Evolutionary conservation across 2,329 filamentous ascomycete genomes (phyloP).

Genomic region (Penicillium frequentans): DNA sequence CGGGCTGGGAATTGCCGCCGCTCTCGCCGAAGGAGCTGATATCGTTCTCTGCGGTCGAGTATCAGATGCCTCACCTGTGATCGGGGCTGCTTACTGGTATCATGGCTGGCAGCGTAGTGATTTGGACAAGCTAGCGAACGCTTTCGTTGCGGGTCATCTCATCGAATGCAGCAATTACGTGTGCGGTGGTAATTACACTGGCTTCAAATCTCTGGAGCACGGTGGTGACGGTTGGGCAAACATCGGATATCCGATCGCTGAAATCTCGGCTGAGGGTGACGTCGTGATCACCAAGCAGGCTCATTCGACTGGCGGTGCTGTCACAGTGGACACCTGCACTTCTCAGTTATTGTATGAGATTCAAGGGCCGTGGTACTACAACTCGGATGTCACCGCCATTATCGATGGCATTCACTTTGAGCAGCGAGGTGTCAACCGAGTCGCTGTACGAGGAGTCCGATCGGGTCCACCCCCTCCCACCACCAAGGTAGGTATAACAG

Average conservation of each 20-base stretch:
- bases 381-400: slow-evolving; percentile 57
- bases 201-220: slow-evolving; percentile 39
- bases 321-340: slow-evolving; percentile 52
- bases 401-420: slow-evolving; percentile 54
- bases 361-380: slow-evolving; percentile 58
- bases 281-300: slow-evolving; percentile 48
- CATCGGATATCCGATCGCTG: slow-evolving; percentile 49
- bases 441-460: slow-evolving; percentile 50
- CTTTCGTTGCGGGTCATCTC: slow-evolving; percentile 40
- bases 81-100: slow-evolving; percentile 46
- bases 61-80: slow-evolving; percentile 45
- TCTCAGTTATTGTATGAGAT: slow-evolving; percentile 57
- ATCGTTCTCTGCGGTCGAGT: slow-evolving; percentile 48
- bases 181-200: slow-evolving; percentile 46
- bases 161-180: slow-evolving; percentile 46
- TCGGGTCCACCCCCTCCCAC: slow-evolving; percentile 49
- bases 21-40: slow-evolving; percentile 43
- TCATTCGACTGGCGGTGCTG: slow-evolving; percentile 37
- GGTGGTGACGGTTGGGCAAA: slow-evolving; percentile 42
- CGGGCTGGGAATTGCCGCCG: slow-evolving; percentile 41
- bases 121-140: slow-evolving; percentile 41
- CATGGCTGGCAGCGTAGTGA: slow-evolving; percentile 43
- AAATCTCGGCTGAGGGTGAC: slow-evolving; percentile 42
- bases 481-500: slow-evolving; percentile 52
- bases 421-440: slow-evolving; percentile 50